Base-by-base conservation (phyloP, 2,329 filamentous ascomycete species). In the Achaetomium macrosporum region DNA sequence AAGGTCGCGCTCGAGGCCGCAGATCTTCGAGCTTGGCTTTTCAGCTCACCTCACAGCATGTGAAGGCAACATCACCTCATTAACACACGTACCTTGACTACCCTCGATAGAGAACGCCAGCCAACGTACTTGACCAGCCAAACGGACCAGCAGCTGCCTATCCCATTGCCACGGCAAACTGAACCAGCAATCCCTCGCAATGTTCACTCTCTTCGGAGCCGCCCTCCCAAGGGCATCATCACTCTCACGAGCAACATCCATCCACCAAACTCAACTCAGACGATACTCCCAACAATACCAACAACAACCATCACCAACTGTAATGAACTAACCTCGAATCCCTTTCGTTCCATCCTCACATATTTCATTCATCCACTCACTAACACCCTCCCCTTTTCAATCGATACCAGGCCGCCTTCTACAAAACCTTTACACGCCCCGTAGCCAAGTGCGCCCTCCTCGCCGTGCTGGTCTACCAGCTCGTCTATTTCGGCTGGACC, bases 381-480 rank as follows among this genome's bases (percentile, higher is more conserved):
- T 42, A 45, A 42, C 29, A 33, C 30, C n/a, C 35, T 12, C n/a
- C 44, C 37, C 10, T 37, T 42, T 15, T 8, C 37, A 50, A 43
- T 16, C 36, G 15, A 29, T 15, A 5, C 15, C 46, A 87, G 80
- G 70, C 79, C 46, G 73, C 76, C 43, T 91, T 91, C 71, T 92
- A 90, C 74, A 84, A 82, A 65, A 82, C 81, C 13, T 90, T 90
- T 65, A 82, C 83, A 37, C 77, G 85, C 1, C 87, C 88, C 2
- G 75, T 92, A 42, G 77, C 81, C 49, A 92, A 90, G 71, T 83
- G 83, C 50, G 80, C 89, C 59, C 76, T 92, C 36, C 77, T 87
- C 64, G 87, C 88, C 50, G 78, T 90, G 51, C 83, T 89, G 64
- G 86, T 84, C 2, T 93, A 92, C 68, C 88, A 93, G 69, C 63